Evolutionary conservation across 2,329 filamentous ascomycete genomes (phyloP), one percentile per base, ranked within the genome.

Genomic region (Stromatinia cepivora): DNA sequence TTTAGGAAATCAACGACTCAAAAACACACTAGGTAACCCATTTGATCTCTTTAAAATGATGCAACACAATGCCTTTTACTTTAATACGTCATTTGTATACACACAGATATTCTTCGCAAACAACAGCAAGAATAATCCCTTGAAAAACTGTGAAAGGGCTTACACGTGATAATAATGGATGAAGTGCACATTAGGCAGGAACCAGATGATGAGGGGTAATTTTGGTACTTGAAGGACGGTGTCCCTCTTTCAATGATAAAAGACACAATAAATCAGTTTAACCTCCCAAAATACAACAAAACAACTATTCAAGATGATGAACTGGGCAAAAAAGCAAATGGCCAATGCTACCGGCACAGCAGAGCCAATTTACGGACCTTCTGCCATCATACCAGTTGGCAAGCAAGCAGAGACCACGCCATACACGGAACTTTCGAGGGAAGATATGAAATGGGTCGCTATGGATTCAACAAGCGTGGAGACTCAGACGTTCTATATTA

Each of bases 401-500:
- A 86, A 91, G 77, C 93, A 97, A 82, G 86, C 92, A 72, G 87
- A 90, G 80, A 86, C 87, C 71, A 91, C 87, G 36, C 90, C 93
- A 63, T 97, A 91, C 81, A 94, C 92, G 66, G 92, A 95, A 80
- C 81, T 93, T 76, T 88, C 84, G 73, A 90, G 89, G 76, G 85
- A 93, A 58, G 90, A 96, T 79, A 81, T 97, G 78, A 91, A 90
- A 83, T 99, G 95, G 95, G 82, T 84, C 76, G 88, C 86, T 36
- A 86, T 93, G 84, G 90, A 93, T 74, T 90, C 89, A 77, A 98
- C 95, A 73, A 91, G 87, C 77, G 95, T 98, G 75, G 95, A 99
- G 85, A 97, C 93, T 42, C 91, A 97, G 83, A 93, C 87, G 72
- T 99, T 97, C 83, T 99, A 99, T 83, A 82, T 97, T 77, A 90